A percentile compares a stretch with the other conserved stretches of the same genome.
phyloP scores from a whole-genome alignment of 2,329 filamentous ascomycete species.

The Pestalotiopsis sp. region DNA sequence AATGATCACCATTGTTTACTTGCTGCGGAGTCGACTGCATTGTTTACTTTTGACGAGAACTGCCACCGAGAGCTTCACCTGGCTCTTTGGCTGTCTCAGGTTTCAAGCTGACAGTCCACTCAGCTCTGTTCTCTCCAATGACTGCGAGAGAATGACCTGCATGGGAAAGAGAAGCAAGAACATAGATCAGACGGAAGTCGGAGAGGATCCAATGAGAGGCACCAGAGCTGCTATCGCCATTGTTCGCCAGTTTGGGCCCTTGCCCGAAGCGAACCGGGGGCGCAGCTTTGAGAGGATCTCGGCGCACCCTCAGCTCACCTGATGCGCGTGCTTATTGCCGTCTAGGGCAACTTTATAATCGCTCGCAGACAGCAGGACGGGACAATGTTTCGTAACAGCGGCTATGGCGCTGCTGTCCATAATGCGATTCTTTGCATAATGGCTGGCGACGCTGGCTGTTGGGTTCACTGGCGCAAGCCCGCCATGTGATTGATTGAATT shows the following conservation, averaged over 20 bases:
- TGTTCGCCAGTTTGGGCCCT: slow-evolving; percentile 15
- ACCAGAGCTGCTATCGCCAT: slow-evolving; percentile 8
- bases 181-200: slow-evolving; percentile 13
- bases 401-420: slow-evolving; percentile 9
- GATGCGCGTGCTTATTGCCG: slow-evolving; percentile 8
- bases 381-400: slow-evolving; percentile 4
- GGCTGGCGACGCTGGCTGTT: neutral
- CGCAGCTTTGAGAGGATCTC: slow-evolving; percentile 9
- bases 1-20: slow-evolving; percentile 9
- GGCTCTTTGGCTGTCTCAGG: slow-evolving; percentile 9
- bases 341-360: slow-evolving; percentile 1
- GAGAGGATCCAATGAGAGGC: slow-evolving; percentile 18
- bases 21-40: neutral
- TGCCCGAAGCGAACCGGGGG: slow-evolving; percentile 12
- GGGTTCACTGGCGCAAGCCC: neutral
- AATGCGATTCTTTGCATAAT: slow-evolving; percentile 7
- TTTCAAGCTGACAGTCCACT: slow-evolving; percentile 18
- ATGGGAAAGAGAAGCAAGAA: slow-evolving; percentile 18
- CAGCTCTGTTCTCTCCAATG: neutral
- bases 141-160: slow-evolving; percentile 17
- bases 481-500: neutral
- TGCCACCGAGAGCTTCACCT: neutral
- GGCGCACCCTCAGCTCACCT: slow-evolving; percentile 15
- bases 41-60: slow-evolving; percentile 6
- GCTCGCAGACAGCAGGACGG: neutral